phyloP scores from a whole-genome alignment of 345 rosid genomes.

The Aquilaria malaccensis region DNA sequence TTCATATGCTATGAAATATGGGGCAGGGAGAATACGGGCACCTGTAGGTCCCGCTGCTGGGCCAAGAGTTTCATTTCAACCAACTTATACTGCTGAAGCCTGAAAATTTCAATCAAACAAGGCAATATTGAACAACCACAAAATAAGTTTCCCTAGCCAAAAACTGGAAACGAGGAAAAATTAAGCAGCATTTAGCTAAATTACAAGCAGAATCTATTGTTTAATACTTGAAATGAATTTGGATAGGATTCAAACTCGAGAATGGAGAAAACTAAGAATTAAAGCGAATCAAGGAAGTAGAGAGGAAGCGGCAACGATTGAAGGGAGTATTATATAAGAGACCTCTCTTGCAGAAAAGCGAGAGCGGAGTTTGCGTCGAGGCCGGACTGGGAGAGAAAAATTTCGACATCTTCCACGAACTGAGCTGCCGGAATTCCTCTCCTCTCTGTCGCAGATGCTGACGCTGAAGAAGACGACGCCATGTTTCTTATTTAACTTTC shows the following conservation, averaged over 20 bases:
- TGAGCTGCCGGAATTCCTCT: slow-evolving; percentile 90
- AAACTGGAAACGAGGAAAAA: not conserved
- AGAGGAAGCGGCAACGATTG: too few species aligned
- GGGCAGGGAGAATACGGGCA: not conserved
- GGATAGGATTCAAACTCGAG: too few species aligned
- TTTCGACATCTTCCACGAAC: slow-evolving; percentile 78
- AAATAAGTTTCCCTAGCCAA: not conserved
- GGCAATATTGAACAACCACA: not conserved
- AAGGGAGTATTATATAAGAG: not conserved
- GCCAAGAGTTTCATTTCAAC: slow-evolving; percentile 93
- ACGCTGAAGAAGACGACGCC: slow-evolving; percentile 23
- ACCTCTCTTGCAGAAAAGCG: slow-evolving; percentile 94
- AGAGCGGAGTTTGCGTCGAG: slow-evolving; percentile 78
- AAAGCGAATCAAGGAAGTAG: too few species aligned
- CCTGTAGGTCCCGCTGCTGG: slow-evolving; percentile 81
- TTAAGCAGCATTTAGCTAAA: not conserved
- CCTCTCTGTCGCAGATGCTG: slow-evolving; percentile 48
- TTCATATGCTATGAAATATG: too few species aligned
- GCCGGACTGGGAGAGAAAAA: slow-evolving; percentile 57
- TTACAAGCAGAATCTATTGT: too few species aligned
- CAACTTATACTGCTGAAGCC: slow-evolving; percentile 81
- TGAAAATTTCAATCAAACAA: slow-evolving; percentile 18
- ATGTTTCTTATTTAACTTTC: not conserved
- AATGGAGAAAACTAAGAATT: too few species aligned
- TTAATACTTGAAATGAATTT: too few species aligned